phyloP scores from a whole-genome alignment of 2,329 filamentous ascomycete species.

The Lasiodiplodia sp. region DNA sequence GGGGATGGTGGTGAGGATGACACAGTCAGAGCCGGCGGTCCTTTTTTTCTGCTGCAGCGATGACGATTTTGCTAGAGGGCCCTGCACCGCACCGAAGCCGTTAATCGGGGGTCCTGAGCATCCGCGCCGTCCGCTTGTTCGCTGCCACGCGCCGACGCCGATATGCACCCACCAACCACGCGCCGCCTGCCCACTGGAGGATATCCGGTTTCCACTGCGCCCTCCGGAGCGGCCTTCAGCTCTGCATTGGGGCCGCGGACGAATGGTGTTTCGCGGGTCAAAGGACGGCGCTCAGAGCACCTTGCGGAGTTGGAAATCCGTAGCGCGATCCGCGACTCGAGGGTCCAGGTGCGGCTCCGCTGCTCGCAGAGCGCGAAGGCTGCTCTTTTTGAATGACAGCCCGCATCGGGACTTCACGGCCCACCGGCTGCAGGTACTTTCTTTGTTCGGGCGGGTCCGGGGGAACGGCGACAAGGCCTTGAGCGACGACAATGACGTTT shows the following conservation, averaged over 20 bases:
- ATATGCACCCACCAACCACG: constrained; percentile 20
- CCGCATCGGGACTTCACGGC: constrained; percentile 24
- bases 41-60: constrained; percentile 30
- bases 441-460: constrained; percentile 21
- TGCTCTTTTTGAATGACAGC: constrained; percentile 23
- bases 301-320: constrained; percentile 21
- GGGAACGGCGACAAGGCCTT: not conserved
- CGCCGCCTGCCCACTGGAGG: not conserved
- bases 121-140: not conserved
- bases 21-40: constrained; percentile 8
- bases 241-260: constrained; percentile 13
- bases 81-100: constrained; percentile 1
- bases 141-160: not conserved
- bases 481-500: not conserved
- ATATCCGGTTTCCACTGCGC: constrained; percentile 16
- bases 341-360: not conserved
- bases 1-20: constrained; percentile 7
- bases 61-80: constrained; percentile 29
- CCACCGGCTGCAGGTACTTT: constrained; percentile 3
- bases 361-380: constrained; percentile 4
- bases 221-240: constrained; percentile 15
- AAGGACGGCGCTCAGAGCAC: constrained; percentile 9
- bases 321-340: constrained; percentile 21
- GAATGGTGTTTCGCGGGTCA: constrained; percentile 23
- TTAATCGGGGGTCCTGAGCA: constrained; percentile 10